Base-by-base conservation (phyloP, 2,329 filamentous ascomycete genomes). In the Fusarium longipes region DNA sequence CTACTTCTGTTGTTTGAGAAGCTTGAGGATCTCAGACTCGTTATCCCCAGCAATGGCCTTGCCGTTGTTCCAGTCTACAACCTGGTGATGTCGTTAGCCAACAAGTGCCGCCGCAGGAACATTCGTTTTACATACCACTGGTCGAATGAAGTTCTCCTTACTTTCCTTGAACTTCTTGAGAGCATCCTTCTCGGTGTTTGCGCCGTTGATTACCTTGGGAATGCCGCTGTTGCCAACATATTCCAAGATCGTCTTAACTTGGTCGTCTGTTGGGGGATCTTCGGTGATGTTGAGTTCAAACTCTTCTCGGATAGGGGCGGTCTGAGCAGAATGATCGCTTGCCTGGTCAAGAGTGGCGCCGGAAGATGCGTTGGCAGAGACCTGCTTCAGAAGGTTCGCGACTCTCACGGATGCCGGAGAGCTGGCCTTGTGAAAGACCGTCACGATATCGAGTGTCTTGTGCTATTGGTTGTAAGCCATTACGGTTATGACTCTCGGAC, bases 41-140 rank as follows among this genome's bases (percentile, higher is more conserved):
- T 91, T 89, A 49, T 92, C 92, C 20, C 93, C 92, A 25, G 87
- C 82, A 81, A 91, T 83, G 44, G 90, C 95, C 77, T 89, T 91
- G 68, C 94, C 96, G 77, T 95, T 94, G 77, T 91, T 93, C 96
- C 96, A 98, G 77, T 98, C 95, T 51, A 98, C 95, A 59, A 91
- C 81, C 86, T 79, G 27, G 10, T 55, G 33, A 52, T 44, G 44
- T 12, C 20, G 22, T 57, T 54, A 68, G 59, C 30, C 32, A 24
- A 65, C 48, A 36, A 12, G 40, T 22, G 5, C 18, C 11, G 15
- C 24, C 22, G 18, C 7, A 36, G 9, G 6, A 40, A 44, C 22
- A 57, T 44, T 36, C 17, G 27, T 9, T 12, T 14, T 56, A 66
- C 91, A 74, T 82, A 96, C 92, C 77, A 97, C 81, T 25, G 95